Evolutionary conservation across 257 asterid species (phyloP), one percentile per base, ranked within the genome.

Genomic region (Ligustrum vulgare): DNA sequence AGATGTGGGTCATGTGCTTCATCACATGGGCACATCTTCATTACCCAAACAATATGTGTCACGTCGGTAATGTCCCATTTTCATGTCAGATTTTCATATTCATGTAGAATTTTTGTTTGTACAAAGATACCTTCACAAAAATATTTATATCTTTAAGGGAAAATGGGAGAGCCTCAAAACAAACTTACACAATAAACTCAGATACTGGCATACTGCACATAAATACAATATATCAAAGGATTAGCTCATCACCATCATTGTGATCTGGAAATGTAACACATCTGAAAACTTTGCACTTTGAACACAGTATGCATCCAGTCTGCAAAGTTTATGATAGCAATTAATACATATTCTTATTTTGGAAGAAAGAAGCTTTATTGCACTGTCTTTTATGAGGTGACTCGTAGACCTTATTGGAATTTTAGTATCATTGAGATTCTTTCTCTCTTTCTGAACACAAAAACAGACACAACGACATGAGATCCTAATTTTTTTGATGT

Each of bases 241-340:
- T 78, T 25, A 91, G 78, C 47, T 83, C 81, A 75, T 68, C 79
- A 7, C 89, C 96, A 81, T 93, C 97, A 73, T 74, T 75, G 10
- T 56, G 15, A 81, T 88, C 89, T 56, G 98, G 97, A 73, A 89
- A 91, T 60, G 97, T 89, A 0, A 93, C 89, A 72, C 97, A 93
- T 80, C 80, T 91, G 82, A 80, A 89, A 23, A 93, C 98, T 86
- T 90, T 93, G 88, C 98, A 93, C 58, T 85, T 91, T 12, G 92
- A 79, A 60, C 97, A 93, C 18, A 91, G 49, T n/a, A 85, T 65
- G 65, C 83, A 83, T 68, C 97, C 98, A 76, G 83, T 76, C 98
- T 93, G 93, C 79, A 64, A 31, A 56, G 12, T 56, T 56, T 56
- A 31, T 22, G 11, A 60, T 60, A 60, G 10, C 3, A 23, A 18